Evolutionary conservation across 768 basidiomycete species (phyloP), one percentile per base, ranked within the genome.

Genomic region (Tricholoma bakamatsutake): DNA sequence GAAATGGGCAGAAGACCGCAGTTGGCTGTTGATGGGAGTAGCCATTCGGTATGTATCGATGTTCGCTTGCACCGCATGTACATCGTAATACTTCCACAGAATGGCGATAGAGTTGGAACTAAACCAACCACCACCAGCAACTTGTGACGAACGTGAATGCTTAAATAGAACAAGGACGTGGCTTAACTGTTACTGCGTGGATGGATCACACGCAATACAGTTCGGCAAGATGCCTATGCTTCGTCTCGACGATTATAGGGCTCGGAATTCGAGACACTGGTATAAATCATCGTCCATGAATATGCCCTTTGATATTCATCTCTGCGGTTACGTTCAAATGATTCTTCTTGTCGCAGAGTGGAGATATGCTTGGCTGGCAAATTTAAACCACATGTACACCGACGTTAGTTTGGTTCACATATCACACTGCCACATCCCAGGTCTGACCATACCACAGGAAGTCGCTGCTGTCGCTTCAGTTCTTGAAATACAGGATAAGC

Each of bases 181-280:
- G 87, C 72, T 90, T 53, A 83, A 83, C 63, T 89, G 85, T 66
- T 88, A 82, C 65, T 84, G 85, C 59, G 80, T 87, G 53, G 90
- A 92, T 64, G 82, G 83, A 5, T 87, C 85, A 33, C 78, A 85
- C 62, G 82, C 85, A n/a, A 83, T 84, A 45, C 82, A 90, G 64
- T 85, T 85, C 62, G 88, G 88, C 10, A 90, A 88, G 62, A 79
- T 84, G 43, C 81, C 83, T 45, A 84, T 85, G 72, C 73, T 89
- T 13, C 72, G 71, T 37, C 73, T 83, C 31, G 84, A 89, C 62
- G 84, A 88, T 65, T 78, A 74, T 49, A 61, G 81, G 40, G 83
- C 85, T 34, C 73, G 80, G 8, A 74, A 76, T 53, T 77, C 78
- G 13, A 67, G 70, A 50, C 59, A 71, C 46, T 83, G 76, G 83